phyloP scores from a whole-genome alignment of 202 grass and related monocot genomes.

The Sporobolus alterniflorus region DNA sequence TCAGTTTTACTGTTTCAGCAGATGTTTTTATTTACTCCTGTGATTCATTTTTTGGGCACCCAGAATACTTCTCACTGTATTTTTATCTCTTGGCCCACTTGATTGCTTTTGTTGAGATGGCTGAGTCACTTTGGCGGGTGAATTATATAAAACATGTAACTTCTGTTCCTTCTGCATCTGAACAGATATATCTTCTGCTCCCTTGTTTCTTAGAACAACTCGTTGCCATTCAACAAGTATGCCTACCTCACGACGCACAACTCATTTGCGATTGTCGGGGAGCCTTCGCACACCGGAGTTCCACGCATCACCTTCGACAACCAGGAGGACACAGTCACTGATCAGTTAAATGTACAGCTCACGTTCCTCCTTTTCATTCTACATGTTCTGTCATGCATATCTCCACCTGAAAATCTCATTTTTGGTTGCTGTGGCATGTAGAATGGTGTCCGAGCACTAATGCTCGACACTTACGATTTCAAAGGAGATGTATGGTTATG shows the following conservation, averaged over 20 bases:
- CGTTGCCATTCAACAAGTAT: conserved; percentile 98
- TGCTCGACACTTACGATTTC: conserved; percentile 97
- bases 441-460: conserved; percentile 85
- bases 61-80: not conserved
- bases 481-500: conserved; percentile 87
- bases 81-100: not conserved
- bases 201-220: conserved; percentile 67
- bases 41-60: not conserved
- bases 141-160: not conserved
- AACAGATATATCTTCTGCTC: not conserved
- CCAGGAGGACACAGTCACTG: conserved; percentile 83
- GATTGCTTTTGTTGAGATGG: not conserved
- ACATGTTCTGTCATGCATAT: conserved; percentile 7
- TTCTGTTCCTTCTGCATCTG: conserved; percentile 26
- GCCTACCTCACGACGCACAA: conserved; percentile 98
- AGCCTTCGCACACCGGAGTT: conserved; percentile 87
- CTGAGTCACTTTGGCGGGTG: too few relatives aligned
- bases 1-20: not conserved
- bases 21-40: not conserved
- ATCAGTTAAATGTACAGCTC: conserved; percentile 80
- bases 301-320: conserved; percentile 88
- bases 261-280: conserved; percentile 77
- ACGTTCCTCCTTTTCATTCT: not conserved
- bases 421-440: conserved; percentile 11
- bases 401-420: not conserved